These are phyloP conservation scores for Botrytis tulipae DNA, from an alignment of 2,329 filamentous ascomycete genomes.

Conservation along the genomic window DNA sequence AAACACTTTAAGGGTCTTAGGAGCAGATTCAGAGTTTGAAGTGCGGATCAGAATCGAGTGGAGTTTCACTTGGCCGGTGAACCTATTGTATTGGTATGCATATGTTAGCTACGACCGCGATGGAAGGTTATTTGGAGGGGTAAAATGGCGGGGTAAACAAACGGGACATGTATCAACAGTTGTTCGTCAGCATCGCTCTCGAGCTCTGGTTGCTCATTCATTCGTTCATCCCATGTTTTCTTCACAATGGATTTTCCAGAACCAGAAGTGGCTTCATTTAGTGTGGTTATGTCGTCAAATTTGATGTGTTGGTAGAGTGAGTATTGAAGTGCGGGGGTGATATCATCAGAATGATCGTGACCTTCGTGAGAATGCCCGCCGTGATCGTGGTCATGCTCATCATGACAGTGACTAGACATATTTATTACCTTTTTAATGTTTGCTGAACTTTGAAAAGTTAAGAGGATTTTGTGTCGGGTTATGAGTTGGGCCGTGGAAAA, in stretches of 20 bases:
- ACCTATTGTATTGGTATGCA: conserved; percentile 50
- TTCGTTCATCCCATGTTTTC: conserved; percentile 86
- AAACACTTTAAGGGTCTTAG: conserved; percentile 81
- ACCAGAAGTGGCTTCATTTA: conserved; percentile 74
- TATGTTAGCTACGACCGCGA: not conserved
- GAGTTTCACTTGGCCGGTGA: conserved; percentile 90
- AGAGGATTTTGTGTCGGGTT: not conserved
- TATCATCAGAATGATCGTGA: conserved; percentile 89
- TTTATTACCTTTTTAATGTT: not conserved
- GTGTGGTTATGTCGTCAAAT: conserved; percentile 77
- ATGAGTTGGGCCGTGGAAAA: not conserved
- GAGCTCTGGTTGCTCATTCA: conserved; percentile 70
- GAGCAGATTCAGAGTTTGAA: conserved; percentile 66
- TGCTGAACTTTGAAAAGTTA: not conserved
- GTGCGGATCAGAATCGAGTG: conserved; percentile 86
- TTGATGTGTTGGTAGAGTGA: conserved; percentile 91
- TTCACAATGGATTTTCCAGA: conserved; percentile 74
- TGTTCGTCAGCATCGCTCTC: conserved; percentile 89
- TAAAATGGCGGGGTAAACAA: conserved; percentile 41
- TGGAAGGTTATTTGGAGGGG: conserved; percentile 7
- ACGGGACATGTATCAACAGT: conserved; percentile 90
- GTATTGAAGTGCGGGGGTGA: conserved; percentile 85
- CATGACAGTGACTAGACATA: conserved; percentile 49
- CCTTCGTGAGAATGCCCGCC: conserved; percentile 61
- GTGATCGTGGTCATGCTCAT: conserved; percentile 42